These are phyloP conservation scores for Syzygium aqueum DNA, from an alignment of 345 rosid genomes.

Conservation along the genomic window DNA sequence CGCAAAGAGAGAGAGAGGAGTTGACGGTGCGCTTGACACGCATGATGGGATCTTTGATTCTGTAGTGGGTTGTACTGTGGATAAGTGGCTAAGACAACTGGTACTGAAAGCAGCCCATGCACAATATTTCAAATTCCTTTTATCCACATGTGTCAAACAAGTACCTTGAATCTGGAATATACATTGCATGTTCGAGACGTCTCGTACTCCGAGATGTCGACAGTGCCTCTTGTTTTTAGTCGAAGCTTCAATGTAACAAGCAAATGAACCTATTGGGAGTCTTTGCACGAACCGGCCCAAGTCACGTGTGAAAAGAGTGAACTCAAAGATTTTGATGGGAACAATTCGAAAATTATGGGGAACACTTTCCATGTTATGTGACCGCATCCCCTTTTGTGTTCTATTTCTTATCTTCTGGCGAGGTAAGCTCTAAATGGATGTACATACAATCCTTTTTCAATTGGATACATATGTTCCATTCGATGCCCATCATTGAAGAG, in stretches of 20 bases:
- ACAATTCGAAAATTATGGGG: not conserved
- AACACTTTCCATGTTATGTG: not conserved
- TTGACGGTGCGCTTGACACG: not conserved
- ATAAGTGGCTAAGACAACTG: not conserved
- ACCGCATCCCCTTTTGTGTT: not conserved
- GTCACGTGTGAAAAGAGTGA: not conserved
- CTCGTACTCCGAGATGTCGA: not conserved
- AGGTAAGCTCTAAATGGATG: not conserved
- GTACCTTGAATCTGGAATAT: not conserved
- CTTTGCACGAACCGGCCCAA: not conserved
- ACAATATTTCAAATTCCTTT: not conserved
- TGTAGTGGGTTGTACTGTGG: not conserved
- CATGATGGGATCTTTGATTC: not conserved
- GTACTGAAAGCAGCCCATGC: not conserved
- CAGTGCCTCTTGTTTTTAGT: not conserved
- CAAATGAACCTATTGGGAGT: not conserved
- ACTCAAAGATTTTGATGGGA: not conserved
- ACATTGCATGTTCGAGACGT: not conserved
- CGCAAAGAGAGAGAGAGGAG: not conserved
- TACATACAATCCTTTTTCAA: not conserved
- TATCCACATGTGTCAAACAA: not conserved
- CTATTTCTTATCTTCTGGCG: not conserved
- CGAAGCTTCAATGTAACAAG: not conserved
- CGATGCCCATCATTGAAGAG: not conserved
- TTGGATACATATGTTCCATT: not conserved